Evolutionary conservation across 257 asterid species (phyloP).

Genomic region (Salvia splendens): DNA sequence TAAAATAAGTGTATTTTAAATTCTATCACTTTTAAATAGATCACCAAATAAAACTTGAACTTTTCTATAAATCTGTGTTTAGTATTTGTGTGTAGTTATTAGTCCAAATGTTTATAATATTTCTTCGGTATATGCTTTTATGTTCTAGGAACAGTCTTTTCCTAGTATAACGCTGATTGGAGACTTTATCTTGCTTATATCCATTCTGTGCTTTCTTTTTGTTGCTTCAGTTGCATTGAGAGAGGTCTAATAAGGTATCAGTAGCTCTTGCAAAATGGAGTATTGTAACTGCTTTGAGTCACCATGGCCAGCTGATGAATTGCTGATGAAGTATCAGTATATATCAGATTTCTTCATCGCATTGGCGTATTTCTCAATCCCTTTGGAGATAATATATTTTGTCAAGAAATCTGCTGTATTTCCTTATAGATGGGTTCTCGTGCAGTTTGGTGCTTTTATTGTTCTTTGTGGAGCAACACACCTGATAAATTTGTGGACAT

Average conservation of each 20-base stretch:
- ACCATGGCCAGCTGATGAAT: conserved; percentile 88
- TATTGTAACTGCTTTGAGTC: conserved; percentile 88
- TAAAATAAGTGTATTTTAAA: no score
- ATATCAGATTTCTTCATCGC: conserved; percentile 97
- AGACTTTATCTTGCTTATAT: neutral
- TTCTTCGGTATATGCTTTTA: neutral
- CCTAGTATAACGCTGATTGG: neutral
- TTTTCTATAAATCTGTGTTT: no score
- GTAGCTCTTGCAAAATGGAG: conserved; percentile 54
- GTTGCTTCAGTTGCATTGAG: conserved; percentile 43
- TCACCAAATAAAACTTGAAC: no score
- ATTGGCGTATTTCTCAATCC: conserved; percentile 96
- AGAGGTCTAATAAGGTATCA: conserved; percentile 22
- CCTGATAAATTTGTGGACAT: conserved; percentile 90
- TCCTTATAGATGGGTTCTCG: conserved; percentile 98
- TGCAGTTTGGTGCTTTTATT: conserved; percentile 98
- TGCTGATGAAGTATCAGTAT: conserved; percentile 93
- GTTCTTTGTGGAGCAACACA: conserved; percentile 99
- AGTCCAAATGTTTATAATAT: neutral
- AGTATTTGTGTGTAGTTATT: neutral
- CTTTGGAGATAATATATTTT: conserved; percentile 89
- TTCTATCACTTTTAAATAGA: no score
- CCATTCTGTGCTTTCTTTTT: conserved; percentile 1
- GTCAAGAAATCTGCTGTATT: conserved; percentile 96
- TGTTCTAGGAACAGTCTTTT: neutral